A percentile compares a stretch with the other conserved stretches of the same genome.
phyloP scores from a whole-genome alignment of 129 eudicot species.

The Flaveria robusta region DNA sequence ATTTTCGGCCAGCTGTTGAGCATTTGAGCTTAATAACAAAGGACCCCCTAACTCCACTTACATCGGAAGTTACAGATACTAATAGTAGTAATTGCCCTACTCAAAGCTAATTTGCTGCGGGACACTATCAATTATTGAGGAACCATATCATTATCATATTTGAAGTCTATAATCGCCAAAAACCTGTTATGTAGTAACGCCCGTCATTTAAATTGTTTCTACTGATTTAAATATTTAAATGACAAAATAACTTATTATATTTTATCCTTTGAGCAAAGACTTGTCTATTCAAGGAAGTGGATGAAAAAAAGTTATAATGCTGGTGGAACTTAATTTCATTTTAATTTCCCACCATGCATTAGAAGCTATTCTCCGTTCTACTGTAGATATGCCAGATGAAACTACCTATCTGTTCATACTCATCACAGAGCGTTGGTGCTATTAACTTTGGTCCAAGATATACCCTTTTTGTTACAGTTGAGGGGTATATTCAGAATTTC shows the following conservation, averaged over 20 bases:
- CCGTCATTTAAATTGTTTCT: not conserved
- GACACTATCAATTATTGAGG: not conserved
- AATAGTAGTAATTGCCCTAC: not conserved
- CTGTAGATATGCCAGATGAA: not conserved
- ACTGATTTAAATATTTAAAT: not conserved
- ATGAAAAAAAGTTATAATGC: not conserved
- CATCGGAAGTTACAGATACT: not conserved
- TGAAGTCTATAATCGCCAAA: not conserved
- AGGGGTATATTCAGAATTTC: not conserved
- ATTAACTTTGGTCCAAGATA: not conserved
- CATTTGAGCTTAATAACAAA: not conserved
- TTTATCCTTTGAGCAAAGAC: not conserved
- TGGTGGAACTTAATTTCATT: not conserved
- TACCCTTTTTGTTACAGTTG: not conserved
- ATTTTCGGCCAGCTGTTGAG: not conserved
- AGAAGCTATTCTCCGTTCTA: not conserved
- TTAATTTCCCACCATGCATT: not conserved
- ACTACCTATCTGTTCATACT: slow-evolving; percentile 2
- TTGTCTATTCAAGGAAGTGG: not conserved
- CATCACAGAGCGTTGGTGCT: not conserved
- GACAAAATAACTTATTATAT: not conserved
- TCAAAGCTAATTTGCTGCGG: not conserved
- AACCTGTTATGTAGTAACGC: not conserved
- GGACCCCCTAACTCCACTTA: not conserved
- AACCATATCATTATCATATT: not conserved